Evolutionary conservation across 2,329 filamentous ascomycete species (phyloP).

Genomic region (Mariannaea elegans): DNA sequence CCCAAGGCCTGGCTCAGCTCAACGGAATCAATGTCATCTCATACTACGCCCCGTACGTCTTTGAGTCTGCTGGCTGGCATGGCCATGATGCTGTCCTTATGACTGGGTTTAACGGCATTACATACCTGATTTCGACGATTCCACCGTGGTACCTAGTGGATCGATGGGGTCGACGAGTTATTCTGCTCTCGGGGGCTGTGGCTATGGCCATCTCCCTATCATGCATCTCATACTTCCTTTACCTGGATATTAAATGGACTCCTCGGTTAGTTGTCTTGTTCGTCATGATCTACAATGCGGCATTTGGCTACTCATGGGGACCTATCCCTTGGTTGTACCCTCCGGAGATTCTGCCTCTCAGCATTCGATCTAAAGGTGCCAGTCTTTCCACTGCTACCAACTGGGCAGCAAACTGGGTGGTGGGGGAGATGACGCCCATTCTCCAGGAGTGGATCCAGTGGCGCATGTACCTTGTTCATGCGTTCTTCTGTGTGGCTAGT

Average conservation of each 20-base stretch:
- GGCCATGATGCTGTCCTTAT: slow-evolving; percentile 92
- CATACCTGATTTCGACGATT: slow-evolving; percentile 90
- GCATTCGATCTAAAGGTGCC: slow-evolving; percentile 95
- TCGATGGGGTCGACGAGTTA: slow-evolving; percentile 86
- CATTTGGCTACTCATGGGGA: slow-evolving; percentile 95
- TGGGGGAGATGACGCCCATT: slow-evolving; percentile 93
- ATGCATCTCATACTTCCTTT: slow-evolving; percentile 93
- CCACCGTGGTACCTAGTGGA: slow-evolving; percentile 98
- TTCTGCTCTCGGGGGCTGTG: slow-evolving; percentile 87
- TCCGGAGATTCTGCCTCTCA: slow-evolving; percentile 96
- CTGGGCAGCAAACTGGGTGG: slow-evolving; percentile 98
- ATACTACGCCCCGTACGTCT: slow-evolving; percentile 96
- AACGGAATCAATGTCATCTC: slow-evolving; percentile 99
- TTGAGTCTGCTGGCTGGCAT: slow-evolving; percentile 95
- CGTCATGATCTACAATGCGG: slow-evolving; percentile 98
- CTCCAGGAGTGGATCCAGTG: slow-evolving; percentile 92
- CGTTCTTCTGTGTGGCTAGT: slow-evolving; percentile 94
- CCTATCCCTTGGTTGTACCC: slow-evolving; percentile 98
- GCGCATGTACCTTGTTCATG: slow-evolving; percentile 93
- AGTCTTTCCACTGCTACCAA: slow-evolving; percentile 96
- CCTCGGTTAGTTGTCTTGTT: slow-evolving; percentile 89
- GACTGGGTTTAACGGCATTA: slow-evolving; percentile 93
- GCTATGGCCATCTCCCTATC: slow-evolving; percentile 91
- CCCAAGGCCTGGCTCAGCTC: slow-evolving; percentile 92
- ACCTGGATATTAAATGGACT: slow-evolving; percentile 80